Evolutionary conservation across 495 filamentous ascomycete species (phyloP).

Genomic region (Echria macrotheca): DNA sequence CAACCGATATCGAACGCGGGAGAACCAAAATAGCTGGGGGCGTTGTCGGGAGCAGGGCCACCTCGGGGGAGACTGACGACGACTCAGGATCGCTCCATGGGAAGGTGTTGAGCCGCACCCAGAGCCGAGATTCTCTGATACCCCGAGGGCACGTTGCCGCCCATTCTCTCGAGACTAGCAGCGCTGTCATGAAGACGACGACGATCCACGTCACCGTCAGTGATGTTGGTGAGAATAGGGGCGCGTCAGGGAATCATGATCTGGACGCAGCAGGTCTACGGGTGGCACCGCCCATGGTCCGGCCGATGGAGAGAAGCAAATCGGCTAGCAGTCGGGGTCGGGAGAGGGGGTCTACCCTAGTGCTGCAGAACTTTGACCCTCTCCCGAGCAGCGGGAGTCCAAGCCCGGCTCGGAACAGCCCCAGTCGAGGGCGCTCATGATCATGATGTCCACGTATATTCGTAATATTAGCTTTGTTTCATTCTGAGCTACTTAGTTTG

Average conservation of each 20-base stretch:
- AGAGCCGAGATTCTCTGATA: conserved; percentile 24
- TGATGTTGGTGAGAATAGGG: neutral
- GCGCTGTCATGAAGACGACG: conserved; percentile 25
- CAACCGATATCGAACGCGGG: too few relatives aligned
- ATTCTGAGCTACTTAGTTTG: too few relatives aligned
- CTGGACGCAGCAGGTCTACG: too few relatives aligned
- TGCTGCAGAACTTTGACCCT: neutral
- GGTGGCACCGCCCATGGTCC: too few relatives aligned
- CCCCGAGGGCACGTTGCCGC: conserved; percentile 7
- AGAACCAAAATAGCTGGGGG: too few relatives aligned
- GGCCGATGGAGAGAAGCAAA: neutral
- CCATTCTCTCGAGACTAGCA: neutral
- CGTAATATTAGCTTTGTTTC: too few relatives aligned
- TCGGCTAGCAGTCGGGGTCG: conserved; percentile 1
- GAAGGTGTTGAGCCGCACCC: neutral
- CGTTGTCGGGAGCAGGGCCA: conserved; percentile 3
- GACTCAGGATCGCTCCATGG: too few relatives aligned
- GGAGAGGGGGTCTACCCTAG: conserved; percentile 2
- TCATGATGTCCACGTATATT: too few relatives aligned
- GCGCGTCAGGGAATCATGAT: too few relatives aligned
- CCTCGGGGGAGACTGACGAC: conserved; percentile 7
- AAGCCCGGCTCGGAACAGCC: too few relatives aligned
- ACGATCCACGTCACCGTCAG: conserved; percentile 22
- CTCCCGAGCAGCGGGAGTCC: neutral
- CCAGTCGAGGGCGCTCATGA: too few relatives aligned